Conservation (phyloP, 805 yeast genomes). For the Metschnikowia matae region DNA sequence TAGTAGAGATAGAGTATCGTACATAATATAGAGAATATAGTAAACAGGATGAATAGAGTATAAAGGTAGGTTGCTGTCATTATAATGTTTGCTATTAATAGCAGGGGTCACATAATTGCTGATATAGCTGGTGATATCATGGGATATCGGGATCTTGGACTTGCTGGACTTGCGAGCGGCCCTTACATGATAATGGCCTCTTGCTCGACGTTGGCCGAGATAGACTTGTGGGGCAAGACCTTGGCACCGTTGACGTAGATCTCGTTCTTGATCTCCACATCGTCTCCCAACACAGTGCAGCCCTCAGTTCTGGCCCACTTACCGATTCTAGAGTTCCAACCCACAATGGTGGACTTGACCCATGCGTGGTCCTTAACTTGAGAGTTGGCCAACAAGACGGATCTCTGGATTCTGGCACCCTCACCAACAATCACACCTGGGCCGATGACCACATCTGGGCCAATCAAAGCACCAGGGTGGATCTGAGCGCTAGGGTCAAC, state of each 20-base stretch:
- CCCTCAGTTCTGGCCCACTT: slow-evolving; percentile 99
- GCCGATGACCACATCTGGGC: slow-evolving; percentile 97
- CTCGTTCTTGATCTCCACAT: slow-evolving; percentile 97
- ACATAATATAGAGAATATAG: not conserved
- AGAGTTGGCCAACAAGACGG: slow-evolving; percentile 88
- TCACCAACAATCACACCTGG: slow-evolving; percentile 95
- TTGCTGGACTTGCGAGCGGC: no score
- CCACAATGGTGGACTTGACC: slow-evolving; percentile 96
- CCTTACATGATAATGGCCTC: slow-evolving; percentile 95
- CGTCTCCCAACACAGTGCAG: slow-evolving; percentile 97
- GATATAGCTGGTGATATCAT: no score
- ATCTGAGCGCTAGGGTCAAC: slow-evolving; percentile 94
- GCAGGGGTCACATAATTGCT: no score
- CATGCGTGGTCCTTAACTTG: slow-evolving; percentile 94
- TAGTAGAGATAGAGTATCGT: not conserved
- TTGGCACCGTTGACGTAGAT: slow-evolving; percentile 99
- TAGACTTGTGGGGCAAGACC: slow-evolving; percentile 97
- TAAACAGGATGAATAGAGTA: not conserved
- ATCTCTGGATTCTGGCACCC: slow-evolving; percentile 97
- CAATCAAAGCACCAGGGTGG: slow-evolving; percentile 89
- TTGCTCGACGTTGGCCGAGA: slow-evolving; percentile 92
- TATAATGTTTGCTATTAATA: not conserved
- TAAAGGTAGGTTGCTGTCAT: no score
- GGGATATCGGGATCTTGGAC: no score
- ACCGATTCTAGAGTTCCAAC: slow-evolving; percentile 98